Conservation (phyloP, 1,139 yeast species). For the Magnusiomyces magnusii region DNA sequence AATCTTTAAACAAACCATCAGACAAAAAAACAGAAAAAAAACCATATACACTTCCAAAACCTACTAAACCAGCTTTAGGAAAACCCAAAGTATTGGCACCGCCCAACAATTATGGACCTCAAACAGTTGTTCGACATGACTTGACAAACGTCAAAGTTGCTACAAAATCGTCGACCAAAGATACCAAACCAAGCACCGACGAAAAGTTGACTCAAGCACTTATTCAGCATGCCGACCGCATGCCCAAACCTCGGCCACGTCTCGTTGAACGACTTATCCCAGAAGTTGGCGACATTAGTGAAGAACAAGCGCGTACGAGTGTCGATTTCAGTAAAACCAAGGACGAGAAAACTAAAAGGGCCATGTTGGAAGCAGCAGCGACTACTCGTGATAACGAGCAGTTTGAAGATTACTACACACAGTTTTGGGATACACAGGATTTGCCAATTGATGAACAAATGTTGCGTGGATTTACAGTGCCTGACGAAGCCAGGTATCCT, state of each 20-base stretch:
- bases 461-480: background rate
- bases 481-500: background rate
- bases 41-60: background rate
- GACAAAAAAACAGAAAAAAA: background rate
- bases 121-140: background rate
- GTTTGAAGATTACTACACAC: background rate
- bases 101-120: background rate
- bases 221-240: background rate
- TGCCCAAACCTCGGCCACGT: background rate
- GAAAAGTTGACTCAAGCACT: background rate
- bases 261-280: conserved; percentile 6
- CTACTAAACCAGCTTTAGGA: background rate
- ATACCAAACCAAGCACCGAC: background rate
- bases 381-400: background rate
- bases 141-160: no score
- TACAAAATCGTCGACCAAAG: background rate
- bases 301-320: background rate
- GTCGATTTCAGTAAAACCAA: no score
- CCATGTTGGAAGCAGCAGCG: background rate
- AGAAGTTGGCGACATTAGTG: conserved; percentile 1
- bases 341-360: no score
- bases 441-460: background rate
- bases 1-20: background rate
- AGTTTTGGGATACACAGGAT: background rate
- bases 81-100: background rate